Base-by-base conservation (phyloP, 352 stramenopile genomes). In the Pythium phragmiticola region DNA sequence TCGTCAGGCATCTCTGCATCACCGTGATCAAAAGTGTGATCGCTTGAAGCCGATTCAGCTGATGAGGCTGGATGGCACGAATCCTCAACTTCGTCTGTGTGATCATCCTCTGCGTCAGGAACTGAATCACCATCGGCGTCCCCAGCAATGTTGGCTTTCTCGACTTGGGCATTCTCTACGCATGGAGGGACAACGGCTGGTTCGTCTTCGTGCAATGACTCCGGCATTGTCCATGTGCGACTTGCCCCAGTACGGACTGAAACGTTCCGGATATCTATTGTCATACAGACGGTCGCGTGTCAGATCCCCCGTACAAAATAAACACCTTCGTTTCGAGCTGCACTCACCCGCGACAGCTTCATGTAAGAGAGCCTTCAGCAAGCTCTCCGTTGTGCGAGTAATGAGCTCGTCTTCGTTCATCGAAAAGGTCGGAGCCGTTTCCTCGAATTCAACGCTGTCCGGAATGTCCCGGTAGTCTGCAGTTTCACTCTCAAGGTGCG, bases 211-310 rank as follows among this genome's bases (percentile, higher is more conserved):
- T 17, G 7, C 26, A 30, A 30, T 30, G 48, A 33, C 9, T 54
- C 16, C 9, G 4, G 19, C 6, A 23, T 19, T 8, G 19, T 17
- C 48, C 19, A 21, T 21, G 21, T 54, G 28, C 30, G 48, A 21
- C 21, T 21, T n/a, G 48, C 28, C 2, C 2, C 13, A 16, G 28
- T 57, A 8, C 30, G 26, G 19, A 2, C 13, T 16, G 50, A 57
- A 16, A 36, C 28, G 30, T 23, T 21, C 8, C 26, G 48, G 12
- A 57, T 57, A 45, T 57, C 50, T 57, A 30, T 46, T 46, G 16
- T 3, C 19, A 30, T 9, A 13, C 37, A 50, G 2, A 30, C 7
- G n/a, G 41, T n/a, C 14, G 28, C 19, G n/a, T 33, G n/a, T 50
- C 6, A 50, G 45, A 50, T 50, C 7, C 9, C 17, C 19, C 26